Conservation (phyloP, 78 protist species). For the Dictyostelium capitatum region DNA sequence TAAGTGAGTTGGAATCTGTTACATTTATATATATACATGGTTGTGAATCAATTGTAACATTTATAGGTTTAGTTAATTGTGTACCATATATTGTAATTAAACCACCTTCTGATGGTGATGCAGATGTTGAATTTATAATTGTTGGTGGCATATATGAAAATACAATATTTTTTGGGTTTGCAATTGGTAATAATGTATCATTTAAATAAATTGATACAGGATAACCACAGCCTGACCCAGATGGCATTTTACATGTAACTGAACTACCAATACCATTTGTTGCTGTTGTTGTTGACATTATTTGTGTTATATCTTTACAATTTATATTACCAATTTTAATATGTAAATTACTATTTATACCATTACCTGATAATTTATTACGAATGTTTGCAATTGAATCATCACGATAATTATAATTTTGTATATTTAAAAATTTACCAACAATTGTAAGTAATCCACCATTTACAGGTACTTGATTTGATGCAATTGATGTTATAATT, state of each 20-base stretch:
- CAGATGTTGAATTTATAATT: slow-evolving; percentile 10
- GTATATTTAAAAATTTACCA: slow-evolving; percentile 5
- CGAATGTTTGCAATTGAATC: background rate
- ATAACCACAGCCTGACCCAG: background rate
- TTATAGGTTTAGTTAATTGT: slow-evolving; percentile 1
- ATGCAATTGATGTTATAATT: background rate
- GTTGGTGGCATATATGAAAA: slow-evolving; percentile 35
- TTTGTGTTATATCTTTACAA: slow-evolving; percentile 8
- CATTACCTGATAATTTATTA: background rate
- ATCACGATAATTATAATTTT: background rate
- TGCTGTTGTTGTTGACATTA: background rate
- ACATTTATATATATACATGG: slow-evolving; percentile 6
- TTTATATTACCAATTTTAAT: background rate
- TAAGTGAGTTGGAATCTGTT: background rate
- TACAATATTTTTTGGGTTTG: background rate
- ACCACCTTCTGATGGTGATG: background rate
- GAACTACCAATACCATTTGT: background rate
- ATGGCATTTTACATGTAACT: background rate
- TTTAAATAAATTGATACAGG: background rate
- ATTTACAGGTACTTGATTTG: background rate
- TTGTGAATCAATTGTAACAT: background rate
- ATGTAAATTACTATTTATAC: background rate
- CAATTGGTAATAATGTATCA: background rate
- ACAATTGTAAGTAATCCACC: background rate
- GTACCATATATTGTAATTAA: slow-evolving; percentile 1